phyloP scores from a whole-genome alignment of 352 stramenopile species.

The Phytophthora nicotianae region DNA sequence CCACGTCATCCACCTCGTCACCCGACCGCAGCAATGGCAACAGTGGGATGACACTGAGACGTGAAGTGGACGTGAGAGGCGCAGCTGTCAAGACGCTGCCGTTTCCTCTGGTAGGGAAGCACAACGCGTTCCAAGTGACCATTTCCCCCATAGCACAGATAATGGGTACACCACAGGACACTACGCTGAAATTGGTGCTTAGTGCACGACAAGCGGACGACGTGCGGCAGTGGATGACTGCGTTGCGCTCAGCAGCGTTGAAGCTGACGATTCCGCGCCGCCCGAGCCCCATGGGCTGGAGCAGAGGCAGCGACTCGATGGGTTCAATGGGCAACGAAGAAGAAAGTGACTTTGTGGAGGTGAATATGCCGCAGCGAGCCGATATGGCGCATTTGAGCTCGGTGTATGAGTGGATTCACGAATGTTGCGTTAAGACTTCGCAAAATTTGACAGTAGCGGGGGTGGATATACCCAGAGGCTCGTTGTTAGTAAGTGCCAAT shows the following conservation, averaged over 20 bases:
- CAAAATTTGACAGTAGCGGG: conserved; percentile 42
- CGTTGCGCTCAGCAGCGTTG: conserved; percentile 31
- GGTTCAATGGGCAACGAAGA: not conserved
- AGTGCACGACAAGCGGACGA: conserved; percentile 55
- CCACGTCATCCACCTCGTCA: conserved; percentile 15
- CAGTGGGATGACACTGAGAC: conserved; percentile 56
- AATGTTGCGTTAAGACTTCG: conserved; percentile 52
- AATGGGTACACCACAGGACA: not conserved
- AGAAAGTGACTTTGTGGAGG: conserved; percentile 44
- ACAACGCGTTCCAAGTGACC: conserved; percentile 65
- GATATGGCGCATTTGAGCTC: conserved; percentile 50
- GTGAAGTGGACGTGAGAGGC: conserved; percentile 47
- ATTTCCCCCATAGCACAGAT: conserved; percentile 17
- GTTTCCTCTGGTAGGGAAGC: conserved; percentile 51
- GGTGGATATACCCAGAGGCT: conserved; percentile 47
- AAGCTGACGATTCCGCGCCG: conserved; percentile 14
- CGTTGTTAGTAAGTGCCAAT: conserved; percentile 66
- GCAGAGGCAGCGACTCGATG: conserved; percentile 16
- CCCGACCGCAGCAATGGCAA: conserved; percentile 8
- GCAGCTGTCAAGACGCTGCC: conserved; percentile 48
- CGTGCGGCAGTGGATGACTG: conserved; percentile 51
- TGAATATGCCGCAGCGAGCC: conserved; percentile 32
- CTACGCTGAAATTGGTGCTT: conserved; percentile 38
- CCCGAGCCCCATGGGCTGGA: conserved; percentile 21
- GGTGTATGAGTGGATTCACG: conserved; percentile 62